Conservation (phyloP, 2,329 filamentous ascomycete species). For the Penicillium occitanis region DNA sequence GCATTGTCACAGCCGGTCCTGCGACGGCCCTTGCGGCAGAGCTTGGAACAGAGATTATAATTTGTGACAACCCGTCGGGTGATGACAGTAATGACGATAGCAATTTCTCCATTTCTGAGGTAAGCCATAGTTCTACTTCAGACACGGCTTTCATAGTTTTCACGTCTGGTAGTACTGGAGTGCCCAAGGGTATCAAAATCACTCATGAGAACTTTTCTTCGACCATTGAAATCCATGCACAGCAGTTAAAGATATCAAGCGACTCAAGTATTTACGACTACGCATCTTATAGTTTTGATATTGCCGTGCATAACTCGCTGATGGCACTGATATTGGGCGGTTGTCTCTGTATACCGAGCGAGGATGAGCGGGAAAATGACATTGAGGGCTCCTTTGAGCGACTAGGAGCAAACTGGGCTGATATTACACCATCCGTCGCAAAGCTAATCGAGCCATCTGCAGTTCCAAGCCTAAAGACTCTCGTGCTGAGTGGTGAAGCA, state of each 20-base stretch:
- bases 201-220: constrained; percentile 33
- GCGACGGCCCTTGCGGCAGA: background rate
- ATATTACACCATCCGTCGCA: background rate
- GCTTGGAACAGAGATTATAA: background rate
- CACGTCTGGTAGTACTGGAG: constrained; percentile 18
- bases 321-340: background rate
- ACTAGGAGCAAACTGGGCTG: background rate
- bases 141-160: constrained; percentile 17
- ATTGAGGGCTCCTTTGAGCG: background rate
- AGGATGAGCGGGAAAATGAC: background rate
- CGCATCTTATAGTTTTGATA: constrained; percentile 13
- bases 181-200: constrained; percentile 14
- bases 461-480: background rate
- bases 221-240: constrained; percentile 54
- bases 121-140: background rate
- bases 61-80: background rate
- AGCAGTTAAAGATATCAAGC: constrained; percentile 38
- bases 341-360: background rate
- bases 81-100: background rate
- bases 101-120: background rate
- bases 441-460: background rate
- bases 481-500: constrained; percentile 6
- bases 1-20: background rate
- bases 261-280: background rate
- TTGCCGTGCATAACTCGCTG: background rate